Evolutionary conservation across 129 eudicot species (phyloP).

Genomic region (Heracleum sosnowskyi): DNA sequence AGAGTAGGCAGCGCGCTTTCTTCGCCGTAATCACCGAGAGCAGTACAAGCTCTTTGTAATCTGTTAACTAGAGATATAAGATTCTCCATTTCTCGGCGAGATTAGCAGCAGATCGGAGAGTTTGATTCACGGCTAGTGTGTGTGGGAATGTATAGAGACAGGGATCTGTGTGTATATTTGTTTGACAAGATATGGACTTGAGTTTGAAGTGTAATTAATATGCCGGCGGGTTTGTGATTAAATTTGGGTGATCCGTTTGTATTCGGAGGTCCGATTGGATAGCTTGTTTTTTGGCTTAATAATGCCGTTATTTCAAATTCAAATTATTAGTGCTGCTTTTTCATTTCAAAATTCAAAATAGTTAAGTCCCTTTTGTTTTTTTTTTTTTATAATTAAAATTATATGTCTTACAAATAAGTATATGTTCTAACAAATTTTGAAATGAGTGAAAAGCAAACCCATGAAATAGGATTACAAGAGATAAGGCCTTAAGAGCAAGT

Average conservation of each 20-base stretch:
- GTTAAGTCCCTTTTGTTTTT: too few species aligned
- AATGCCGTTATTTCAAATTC: background rate
- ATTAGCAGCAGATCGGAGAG: background rate
- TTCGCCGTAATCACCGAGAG: slow-evolving; percentile 90
- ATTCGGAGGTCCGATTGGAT: background rate
- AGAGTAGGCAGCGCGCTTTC: slow-evolving; percentile 90
- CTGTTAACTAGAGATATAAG: slow-evolving; percentile 69
- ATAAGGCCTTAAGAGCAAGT: too few species aligned
- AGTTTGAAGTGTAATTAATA: background rate
- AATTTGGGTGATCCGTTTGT: background rate
- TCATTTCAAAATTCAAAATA: background rate
- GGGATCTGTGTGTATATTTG: background rate
- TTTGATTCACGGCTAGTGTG: background rate
- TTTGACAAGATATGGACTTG: background rate
- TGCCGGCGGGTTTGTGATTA: background rate
- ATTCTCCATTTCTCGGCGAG: slow-evolving; percentile 52
- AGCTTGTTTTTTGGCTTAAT: background rate
- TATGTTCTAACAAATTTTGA: too few species aligned
- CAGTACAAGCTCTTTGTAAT: slow-evolving; percentile 89
- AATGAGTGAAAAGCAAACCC: too few species aligned
- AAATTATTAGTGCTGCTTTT: background rate
- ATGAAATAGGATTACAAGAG: too few species aligned
- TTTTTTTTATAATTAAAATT: too few species aligned
- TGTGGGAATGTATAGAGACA: background rate
- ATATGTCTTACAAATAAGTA: too few species aligned